Evolutionary conservation across 2,329 filamentous ascomycete species (phyloP).

Genomic region (Stachybotrys elegans): DNA sequence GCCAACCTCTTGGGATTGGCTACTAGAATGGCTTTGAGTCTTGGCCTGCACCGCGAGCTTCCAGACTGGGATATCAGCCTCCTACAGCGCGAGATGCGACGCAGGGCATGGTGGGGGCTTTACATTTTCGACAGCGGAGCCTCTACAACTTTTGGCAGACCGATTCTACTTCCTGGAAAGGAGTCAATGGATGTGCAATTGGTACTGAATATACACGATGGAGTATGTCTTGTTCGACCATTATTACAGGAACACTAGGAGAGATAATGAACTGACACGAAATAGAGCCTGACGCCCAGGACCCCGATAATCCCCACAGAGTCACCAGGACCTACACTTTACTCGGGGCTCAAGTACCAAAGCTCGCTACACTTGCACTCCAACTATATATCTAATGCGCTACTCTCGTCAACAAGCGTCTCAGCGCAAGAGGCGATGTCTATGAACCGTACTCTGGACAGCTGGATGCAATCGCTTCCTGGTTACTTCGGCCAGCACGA

Average conservation of each 20-base stretch:
- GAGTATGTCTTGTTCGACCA: constrained; percentile 16
- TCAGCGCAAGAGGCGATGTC: constrained; percentile 26
- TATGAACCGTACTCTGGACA: constrained; percentile 26
- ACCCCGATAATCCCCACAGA: constrained; percentile 28
- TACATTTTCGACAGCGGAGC: constrained; percentile 43
- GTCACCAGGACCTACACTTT: constrained; percentile 34
- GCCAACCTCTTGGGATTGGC: constrained; percentile 49
- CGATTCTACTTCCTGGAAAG: constrained; percentile 32
- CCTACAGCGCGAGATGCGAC: constrained; percentile 27
- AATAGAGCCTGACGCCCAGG: constrained; percentile 25
- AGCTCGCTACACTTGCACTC: constrained; percentile 32
- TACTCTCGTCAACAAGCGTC: constrained; percentile 30
- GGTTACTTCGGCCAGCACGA: constrained; percentile 35
- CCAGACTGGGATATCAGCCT: constrained; percentile 24
- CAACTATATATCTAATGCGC: constrained; percentile 36
- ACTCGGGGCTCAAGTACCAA: constrained; percentile 36
- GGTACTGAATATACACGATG: constrained; percentile 39
- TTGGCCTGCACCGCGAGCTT: constrained; percentile 45
- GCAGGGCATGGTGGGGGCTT: constrained; percentile 31
- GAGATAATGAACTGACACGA: constrained; percentile 8
- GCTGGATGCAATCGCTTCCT: constrained; percentile 22
- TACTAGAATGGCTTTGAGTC: constrained; percentile 41
- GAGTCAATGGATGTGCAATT: constrained; percentile 35
- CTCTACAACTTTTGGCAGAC: constrained; percentile 37
- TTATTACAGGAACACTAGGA: constrained; percentile 1